phyloP scores from a whole-genome alignment of 2,329 filamentous ascomycete species.

The Magnaporthiopsis incrustans region DNA sequence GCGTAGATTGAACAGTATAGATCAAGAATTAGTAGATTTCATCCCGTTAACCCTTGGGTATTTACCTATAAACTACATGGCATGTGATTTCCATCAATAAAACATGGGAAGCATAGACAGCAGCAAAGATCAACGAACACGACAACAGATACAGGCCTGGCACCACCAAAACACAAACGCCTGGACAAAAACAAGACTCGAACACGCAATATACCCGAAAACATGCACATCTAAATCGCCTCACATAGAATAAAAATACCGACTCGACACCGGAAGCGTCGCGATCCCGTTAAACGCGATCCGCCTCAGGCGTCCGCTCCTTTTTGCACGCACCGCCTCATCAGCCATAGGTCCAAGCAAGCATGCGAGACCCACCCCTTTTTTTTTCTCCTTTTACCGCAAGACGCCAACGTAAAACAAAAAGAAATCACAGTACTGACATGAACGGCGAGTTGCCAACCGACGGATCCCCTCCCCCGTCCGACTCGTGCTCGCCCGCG shows the following conservation, averaged over 20 bases:
- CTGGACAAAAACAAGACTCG: too few species aligned
- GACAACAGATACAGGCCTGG: too few species aligned
- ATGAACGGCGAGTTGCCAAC: slow-evolving; percentile 7
- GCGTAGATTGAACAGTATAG: too few species aligned
- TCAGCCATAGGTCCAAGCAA: neutral
- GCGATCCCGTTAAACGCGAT: slow-evolving; percentile 23
- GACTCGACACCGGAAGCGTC: slow-evolving; percentile 19
- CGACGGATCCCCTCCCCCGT: neutral
- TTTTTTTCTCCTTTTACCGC: slow-evolving; percentile 2
- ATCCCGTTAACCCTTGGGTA: too few species aligned
- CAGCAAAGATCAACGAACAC: too few species aligned
- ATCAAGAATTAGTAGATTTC: too few species aligned
- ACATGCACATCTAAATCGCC: neutral
- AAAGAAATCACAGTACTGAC: slow-evolving; percentile 10
- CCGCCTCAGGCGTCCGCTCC: slow-evolving; percentile 20
- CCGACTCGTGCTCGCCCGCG: neutral
- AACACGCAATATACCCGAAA: too few species aligned
- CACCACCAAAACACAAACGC: too few species aligned
- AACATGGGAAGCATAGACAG: too few species aligned
- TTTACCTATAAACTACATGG: too few species aligned
- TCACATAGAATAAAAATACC: slow-evolving; percentile 6
- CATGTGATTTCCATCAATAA: too few species aligned
- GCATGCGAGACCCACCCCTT: slow-evolving; percentile 9
- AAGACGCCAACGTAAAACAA: neutral
- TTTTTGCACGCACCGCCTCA: slow-evolving; percentile 11